Evolutionary conservation across 768 basidiomycete species (phyloP).

Genomic region (Suillus occidentalis): DNA sequence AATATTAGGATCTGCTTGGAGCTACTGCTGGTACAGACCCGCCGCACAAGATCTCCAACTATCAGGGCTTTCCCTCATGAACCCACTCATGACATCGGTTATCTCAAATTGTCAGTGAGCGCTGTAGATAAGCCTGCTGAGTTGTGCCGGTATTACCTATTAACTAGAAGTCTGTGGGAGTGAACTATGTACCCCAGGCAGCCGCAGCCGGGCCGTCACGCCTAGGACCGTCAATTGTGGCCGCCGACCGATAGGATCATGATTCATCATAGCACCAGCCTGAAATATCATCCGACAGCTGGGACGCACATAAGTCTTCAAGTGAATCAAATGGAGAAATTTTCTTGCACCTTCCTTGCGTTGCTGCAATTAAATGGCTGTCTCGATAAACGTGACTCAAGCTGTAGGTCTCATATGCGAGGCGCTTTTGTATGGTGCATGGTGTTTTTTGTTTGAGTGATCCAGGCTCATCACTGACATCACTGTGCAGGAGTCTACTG

Average conservation of each 20-base stretch:
- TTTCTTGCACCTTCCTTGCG: not conserved
- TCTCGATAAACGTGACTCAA: not conserved
- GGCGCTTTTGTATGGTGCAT: constrained; percentile 26
- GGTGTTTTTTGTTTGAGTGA: not conserved
- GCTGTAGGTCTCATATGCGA: constrained; percentile 25
- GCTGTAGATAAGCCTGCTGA: not conserved
- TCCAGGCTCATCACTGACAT: not conserved
- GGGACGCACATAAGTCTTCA: not conserved
- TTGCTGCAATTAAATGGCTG: not conserved
- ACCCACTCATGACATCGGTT: not conserved
- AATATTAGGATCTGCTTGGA: not conserved
- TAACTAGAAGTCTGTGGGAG: too few species aligned
- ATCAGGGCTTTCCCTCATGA: not conserved
- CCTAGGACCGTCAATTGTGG: not conserved
- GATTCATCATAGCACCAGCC: not conserved
- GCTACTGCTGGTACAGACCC: not conserved
- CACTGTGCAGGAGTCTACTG: constrained; percentile 9
- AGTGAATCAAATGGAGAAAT: not conserved
- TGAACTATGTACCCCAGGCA: not conserved
- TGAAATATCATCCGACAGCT: too few species aligned
- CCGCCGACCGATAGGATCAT: not conserved
- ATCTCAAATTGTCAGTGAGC: not conserved
- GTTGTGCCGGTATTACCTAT: not conserved
- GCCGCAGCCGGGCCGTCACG: not conserved
- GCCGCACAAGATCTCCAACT: not conserved